A percentile compares a stretch with the other conserved stretches of the same genome.
phyloP scores from a whole-genome alignment of 2,329 filamentous ascomycete species.

The Ustilaginoidea virens region DNA sequence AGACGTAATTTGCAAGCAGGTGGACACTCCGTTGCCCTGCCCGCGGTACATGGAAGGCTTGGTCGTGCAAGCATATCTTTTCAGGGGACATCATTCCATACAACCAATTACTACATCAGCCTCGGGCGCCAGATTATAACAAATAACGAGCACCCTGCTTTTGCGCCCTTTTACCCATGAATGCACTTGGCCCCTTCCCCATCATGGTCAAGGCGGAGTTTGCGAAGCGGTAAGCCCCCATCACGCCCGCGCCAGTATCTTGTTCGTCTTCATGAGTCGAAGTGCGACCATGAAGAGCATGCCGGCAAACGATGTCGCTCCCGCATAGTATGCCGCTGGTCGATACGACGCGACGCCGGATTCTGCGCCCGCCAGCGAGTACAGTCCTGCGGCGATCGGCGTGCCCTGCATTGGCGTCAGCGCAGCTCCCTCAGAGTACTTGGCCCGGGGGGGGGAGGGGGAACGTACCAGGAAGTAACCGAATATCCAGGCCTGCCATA shows the following conservation, averaged over 20 bases:
- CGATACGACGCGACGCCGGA: slow-evolving; percentile 9
- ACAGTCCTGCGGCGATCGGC: slow-evolving; percentile 12
- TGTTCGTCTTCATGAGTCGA: slow-evolving; percentile 3
- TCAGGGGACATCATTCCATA: no score
- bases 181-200: neutral
- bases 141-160: no score
- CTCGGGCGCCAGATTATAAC: no score
- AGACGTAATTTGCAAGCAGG: slow-evolving; percentile 7
- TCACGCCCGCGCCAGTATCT: slow-evolving; percentile 4
- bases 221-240: neutral
- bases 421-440: neutral
- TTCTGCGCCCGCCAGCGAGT: slow-evolving; percentile 8
- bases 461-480: slow-evolving; percentile 13
- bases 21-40: slow-evolving; percentile 1
- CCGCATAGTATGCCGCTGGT: slow-evolving; percentile 14
- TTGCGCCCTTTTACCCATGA: no score
- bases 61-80: neutral
- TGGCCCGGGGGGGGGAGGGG: neutral
- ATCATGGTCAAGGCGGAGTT: neutral
- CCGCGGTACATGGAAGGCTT: neutral
- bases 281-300: slow-evolving; percentile 7
- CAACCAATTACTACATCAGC: no score
- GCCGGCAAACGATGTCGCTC: slow-evolving; percentile 10
- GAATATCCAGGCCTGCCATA: slow-evolving; percentile 14
- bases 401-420: slow-evolving; percentile 8